Conservation (phyloP, 179 eudicot species). For the Kewa caespitosa region DNA sequence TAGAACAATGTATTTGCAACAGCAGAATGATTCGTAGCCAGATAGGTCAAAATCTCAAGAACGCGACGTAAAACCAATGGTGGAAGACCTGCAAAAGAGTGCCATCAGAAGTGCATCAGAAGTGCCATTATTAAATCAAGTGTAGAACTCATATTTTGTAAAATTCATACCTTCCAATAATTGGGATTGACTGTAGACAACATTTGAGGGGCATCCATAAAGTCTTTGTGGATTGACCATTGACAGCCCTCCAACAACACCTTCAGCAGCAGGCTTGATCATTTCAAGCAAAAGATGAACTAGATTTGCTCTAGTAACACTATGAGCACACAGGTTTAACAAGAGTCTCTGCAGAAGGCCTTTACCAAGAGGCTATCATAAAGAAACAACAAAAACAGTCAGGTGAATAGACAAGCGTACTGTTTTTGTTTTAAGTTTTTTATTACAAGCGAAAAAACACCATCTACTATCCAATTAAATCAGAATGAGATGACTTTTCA, state of each 20-base stretch:
- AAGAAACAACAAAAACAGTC: conserved; percentile 21
- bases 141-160: not conserved
- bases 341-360: conserved; percentile 91
- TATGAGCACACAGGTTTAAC: conserved; percentile 85
- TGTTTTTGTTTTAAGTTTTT: too few relatives aligned
- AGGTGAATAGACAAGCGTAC: not conserved
- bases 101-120: conserved; percentile 29
- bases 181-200: conserved; percentile 89
- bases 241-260: conserved; percentile 42
- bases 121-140: conserved; percentile 3
- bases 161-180: conserved; percentile 64
- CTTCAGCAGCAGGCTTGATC: conserved; percentile 68
- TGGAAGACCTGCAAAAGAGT: conserved; percentile 70
- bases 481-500: not conserved
- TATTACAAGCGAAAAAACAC: not conserved
- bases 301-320: conserved; percentile 71
- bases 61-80: conserved; percentile 88
- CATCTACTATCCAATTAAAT: not conserved
- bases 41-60: conserved; percentile 81
- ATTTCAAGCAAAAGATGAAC: conserved; percentile 67
- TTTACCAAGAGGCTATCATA: conserved; percentile 85
- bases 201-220: conserved; percentile 89
- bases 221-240: conserved; percentile 74
- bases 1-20: conserved; percentile 79
- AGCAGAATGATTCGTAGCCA: conserved; percentile 93